Evolutionary conservation across 2,329 filamentous ascomycete genomes (phyloP).

Genomic region (Diplodia intermedia): DNA sequence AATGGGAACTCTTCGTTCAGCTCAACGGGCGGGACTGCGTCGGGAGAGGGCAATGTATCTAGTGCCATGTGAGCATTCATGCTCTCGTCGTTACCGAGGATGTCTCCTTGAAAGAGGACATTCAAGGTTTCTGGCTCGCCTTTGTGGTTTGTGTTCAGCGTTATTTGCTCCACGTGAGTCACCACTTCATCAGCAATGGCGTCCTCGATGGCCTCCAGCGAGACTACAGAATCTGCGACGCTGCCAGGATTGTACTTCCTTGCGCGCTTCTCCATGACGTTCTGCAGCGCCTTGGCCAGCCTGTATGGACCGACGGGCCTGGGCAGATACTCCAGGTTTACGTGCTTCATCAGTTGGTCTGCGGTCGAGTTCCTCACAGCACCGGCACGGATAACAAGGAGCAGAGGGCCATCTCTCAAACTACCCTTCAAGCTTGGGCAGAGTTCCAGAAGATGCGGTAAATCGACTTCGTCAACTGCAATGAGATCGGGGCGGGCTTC

Average conservation of each 20-base stretch:
- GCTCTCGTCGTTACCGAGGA: constrained; percentile 37
- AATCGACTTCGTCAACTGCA: constrained; percentile 35
- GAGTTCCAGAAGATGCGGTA: constrained; percentile 31
- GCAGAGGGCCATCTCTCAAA: constrained; percentile 10
- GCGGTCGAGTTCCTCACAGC: constrained; percentile 24
- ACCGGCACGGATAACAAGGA: constrained; percentile 21
- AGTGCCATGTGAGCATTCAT: constrained; percentile 37
- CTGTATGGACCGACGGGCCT: constrained; percentile 52
- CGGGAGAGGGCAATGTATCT: constrained; percentile 25
- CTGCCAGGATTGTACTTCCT: constrained; percentile 17
- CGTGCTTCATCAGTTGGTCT: constrained; percentile 33
- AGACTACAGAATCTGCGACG: constrained; percentile 2
- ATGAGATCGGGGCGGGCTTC: constrained; percentile 33
- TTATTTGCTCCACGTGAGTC: constrained; percentile 33
- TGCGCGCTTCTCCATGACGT: constrained; percentile 39
- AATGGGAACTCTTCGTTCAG: constrained; percentile 35
- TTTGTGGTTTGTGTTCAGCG: constrained; percentile 25
- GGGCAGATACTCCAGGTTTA: constrained; percentile 45
- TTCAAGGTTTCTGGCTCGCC: constrained; percentile 27
- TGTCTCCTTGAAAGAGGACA: constrained; percentile 34
- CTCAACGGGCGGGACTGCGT: constrained; percentile 5
- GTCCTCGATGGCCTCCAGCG: background rate
- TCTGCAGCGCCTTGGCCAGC: constrained; percentile 46
- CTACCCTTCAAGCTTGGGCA: constrained; percentile 3
- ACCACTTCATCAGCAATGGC: constrained; percentile 22